Percentiles rank a stretch among this genome's conserved stretches.
Conservation (phyloP, 768 basidiomycete genomes). For the Trichaptum fuscoviolaceum region DNA sequence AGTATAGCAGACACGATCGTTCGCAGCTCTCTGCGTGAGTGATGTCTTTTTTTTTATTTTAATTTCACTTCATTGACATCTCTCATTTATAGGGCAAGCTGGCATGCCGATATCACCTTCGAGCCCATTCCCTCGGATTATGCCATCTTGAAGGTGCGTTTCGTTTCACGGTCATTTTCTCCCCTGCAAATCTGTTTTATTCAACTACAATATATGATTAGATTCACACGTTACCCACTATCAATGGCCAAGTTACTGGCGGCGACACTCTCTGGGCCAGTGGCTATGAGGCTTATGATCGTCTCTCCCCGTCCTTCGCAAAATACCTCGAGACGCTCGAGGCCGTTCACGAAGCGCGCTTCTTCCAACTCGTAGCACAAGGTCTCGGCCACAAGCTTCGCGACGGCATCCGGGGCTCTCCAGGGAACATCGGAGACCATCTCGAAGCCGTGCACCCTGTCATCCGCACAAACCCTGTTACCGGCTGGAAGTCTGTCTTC, state of each 20-base stretch:
- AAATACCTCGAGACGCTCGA: constrained; percentile 55
- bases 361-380: constrained; percentile 32
- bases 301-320: constrained; percentile 48
- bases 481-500: constrained; percentile 28
- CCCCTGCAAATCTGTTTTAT: neutral
- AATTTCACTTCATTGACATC: constrained; percentile 6
- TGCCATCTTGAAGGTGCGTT: constrained; percentile 27
- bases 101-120: constrained; percentile 59
- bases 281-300: constrained; percentile 60
- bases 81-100: constrained; percentile 22
- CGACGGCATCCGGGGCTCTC: constrained; percentile 37
- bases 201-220: constrained; percentile 18
- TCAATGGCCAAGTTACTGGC: constrained; percentile 13
- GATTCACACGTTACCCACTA: constrained; percentile 34
- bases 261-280: constrained; percentile 12
- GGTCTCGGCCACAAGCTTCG: neutral
- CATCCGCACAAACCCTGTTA: constrained; percentile 27
- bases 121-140: constrained; percentile 58
- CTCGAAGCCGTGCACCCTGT: constrained; percentile 37
- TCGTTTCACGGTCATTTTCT: neutral
- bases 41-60: neutral
- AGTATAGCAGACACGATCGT: neutral
- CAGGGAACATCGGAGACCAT: constrained; percentile 43
- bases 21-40: neutral
- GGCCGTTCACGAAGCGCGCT: constrained; percentile 45